Percentiles rank a stretch among this genome's conserved stretches.
Evolutionary conservation across 805 yeast species (phyloP).

Genomic region (Wickerhamiella cacticola): DNA sequence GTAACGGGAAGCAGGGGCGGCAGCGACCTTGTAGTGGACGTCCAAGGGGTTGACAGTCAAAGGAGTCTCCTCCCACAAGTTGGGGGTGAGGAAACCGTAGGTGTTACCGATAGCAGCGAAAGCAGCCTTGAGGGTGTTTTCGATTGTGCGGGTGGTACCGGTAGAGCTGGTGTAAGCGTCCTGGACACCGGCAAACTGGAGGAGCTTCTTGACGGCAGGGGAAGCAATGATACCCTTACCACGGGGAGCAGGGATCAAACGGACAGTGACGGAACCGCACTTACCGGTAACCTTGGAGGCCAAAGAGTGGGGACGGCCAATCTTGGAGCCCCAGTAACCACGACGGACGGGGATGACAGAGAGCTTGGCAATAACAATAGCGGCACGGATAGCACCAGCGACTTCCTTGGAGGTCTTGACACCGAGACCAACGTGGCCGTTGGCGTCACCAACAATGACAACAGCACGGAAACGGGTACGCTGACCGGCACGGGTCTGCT

Average conservation of each 20-base stretch:
- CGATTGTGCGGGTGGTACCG: constrained; percentile 99
- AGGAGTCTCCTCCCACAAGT: constrained; percentile 87
- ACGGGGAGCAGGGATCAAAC: constrained; percentile 99
- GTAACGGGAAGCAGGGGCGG: constrained; percentile 22
- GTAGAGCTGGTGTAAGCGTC: constrained; percentile 98
- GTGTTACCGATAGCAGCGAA: constrained; percentile 99
- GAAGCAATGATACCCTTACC: constrained; percentile 99
- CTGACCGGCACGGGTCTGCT: constrained; percentile 99
- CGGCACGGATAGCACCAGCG: constrained; percentile 99
- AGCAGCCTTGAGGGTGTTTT: constrained; percentile 99
- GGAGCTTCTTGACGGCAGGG: constrained; percentile 97
- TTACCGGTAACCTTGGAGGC: constrained; percentile 98
- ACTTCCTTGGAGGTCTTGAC: constrained; percentile 99
- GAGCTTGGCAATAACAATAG: constrained; percentile 97
- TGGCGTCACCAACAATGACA: constrained; percentile 97
- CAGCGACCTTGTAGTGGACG: constrained; percentile 44
- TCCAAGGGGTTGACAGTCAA: constrained; percentile 90
- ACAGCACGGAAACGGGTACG: constrained; percentile 99
- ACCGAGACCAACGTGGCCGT: constrained; percentile 99
- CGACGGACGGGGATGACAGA: constrained; percentile 99
- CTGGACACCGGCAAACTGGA: constrained; percentile 99
- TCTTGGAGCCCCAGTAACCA: constrained; percentile 99
- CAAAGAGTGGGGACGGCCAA: constrained; percentile 99
- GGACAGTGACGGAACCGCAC: constrained; percentile 98
- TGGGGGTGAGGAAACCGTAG: constrained; percentile 99